Percentiles rank a stretch among this genome's conserved stretches.
Evolutionary conservation across 2,329 filamentous ascomycete species (phyloP).

Genomic region (Botrytis fragariae): DNA sequence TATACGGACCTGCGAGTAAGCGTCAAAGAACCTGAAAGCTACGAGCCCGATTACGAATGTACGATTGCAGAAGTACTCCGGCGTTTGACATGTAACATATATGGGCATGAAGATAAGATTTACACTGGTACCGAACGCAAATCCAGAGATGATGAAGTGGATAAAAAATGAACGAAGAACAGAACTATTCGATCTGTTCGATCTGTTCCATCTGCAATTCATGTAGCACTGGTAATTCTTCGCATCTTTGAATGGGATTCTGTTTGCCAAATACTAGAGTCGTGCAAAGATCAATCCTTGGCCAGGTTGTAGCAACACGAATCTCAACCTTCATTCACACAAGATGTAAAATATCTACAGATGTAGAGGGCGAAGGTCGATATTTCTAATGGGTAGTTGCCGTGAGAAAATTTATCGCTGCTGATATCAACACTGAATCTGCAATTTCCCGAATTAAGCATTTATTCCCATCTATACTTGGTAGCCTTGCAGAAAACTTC

Average conservation of each 20-base stretch:
- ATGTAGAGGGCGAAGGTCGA: not conserved
- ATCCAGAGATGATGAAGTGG: not conserved
- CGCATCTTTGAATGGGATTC: not conserved
- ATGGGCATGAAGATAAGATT: not conserved
- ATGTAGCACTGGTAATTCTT: not conserved
- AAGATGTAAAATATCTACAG: not conserved
- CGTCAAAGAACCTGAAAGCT: not conserved
- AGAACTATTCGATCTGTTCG: not conserved
- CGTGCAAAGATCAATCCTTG: not conserved
- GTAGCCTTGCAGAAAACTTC: not conserved
- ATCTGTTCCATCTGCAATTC: not conserved
- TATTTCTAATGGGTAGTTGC: not conserved
- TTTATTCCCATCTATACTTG: not conserved
- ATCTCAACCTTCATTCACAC: not conserved
- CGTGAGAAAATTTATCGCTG: not conserved
- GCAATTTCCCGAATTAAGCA: not conserved
- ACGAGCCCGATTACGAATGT: not conserved
- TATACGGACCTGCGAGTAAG: conserved; percentile 3
- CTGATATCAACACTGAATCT: too few relatives aligned
- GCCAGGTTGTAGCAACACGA: not conserved
- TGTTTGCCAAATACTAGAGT: not conserved
- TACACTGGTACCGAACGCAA: not conserved
- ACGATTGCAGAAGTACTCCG: not conserved
- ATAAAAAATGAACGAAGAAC: not conserved
- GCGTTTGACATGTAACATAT: conserved; percentile 3